Percentiles rank a stretch among this genome's conserved stretches.
These are phyloP conservation scores for Taphrina pruni DNA, from an alignment of 1,139 yeast genomes.

Conservation along the genomic window DNA sequence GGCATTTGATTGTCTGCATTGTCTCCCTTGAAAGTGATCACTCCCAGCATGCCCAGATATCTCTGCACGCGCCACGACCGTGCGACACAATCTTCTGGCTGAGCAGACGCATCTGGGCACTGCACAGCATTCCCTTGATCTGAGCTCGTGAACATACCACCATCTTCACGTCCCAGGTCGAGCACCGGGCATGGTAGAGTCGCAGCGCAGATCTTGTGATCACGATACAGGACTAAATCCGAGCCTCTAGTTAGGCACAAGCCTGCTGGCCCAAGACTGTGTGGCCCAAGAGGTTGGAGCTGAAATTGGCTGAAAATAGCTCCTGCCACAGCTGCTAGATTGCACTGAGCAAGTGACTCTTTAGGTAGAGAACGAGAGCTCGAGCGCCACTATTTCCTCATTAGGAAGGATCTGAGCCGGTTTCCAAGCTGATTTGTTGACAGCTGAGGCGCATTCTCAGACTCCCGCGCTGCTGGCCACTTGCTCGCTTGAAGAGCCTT, in stretches of 20 bases:
- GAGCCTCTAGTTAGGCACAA: background rate
- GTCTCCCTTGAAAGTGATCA: background rate
- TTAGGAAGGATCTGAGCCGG: slow-evolving; percentile 3
- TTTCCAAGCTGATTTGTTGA: slow-evolving; percentile 7
- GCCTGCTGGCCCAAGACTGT: too few species aligned
- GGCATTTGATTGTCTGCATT: slow-evolving; percentile 4
- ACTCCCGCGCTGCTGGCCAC: background rate
- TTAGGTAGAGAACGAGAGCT: too few species aligned
- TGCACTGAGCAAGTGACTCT: too few species aligned
- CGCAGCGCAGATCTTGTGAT: too few species aligned
- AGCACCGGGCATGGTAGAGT: too few species aligned
- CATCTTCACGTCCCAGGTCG: too few species aligned
- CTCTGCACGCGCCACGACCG: background rate
- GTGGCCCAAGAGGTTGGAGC: too few species aligned
- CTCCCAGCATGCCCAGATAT: background rate
- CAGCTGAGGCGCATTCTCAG: slow-evolving; percentile 7
- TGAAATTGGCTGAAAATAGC: background rate
- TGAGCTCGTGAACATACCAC: too few species aligned
- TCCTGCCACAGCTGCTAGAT: background rate
- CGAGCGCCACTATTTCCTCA: background rate
- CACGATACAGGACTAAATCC: background rate
- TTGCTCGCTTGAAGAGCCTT: background rate
- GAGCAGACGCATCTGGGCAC: too few species aligned
- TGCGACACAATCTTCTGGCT: background rate
- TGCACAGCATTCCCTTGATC: too few species aligned